These are phyloP conservation scores for Cryptosporidium sp. DNA, from an alignment of 169 alveolate species.

Conservation along the genomic window DNA sequence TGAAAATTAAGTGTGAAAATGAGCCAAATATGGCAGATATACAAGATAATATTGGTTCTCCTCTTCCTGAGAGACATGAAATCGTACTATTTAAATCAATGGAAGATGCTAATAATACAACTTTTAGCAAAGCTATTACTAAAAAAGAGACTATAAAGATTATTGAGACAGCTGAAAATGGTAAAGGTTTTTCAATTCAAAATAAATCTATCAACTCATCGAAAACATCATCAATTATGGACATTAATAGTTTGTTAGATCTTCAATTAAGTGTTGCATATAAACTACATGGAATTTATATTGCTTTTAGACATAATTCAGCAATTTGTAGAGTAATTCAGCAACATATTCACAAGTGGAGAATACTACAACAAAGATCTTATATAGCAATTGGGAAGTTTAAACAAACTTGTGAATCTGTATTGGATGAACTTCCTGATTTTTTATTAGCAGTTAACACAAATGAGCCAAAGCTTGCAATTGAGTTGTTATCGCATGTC, in stretches of 20 bases:
- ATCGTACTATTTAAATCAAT: constrained; percentile 11
- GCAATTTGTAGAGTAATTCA: constrained; percentile 50
- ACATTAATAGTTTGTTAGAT: constrained; percentile 39
- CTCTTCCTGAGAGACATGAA: constrained; percentile 19
- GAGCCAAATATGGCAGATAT: constrained; percentile 17
- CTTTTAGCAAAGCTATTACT: not conserved
- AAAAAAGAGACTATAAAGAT: not conserved
- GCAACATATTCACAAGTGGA: constrained; percentile 72
- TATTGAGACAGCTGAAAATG: not conserved
- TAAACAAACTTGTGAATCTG: constrained; percentile 74
- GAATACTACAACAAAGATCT: constrained; percentile 61
- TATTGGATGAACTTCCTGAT: constrained; percentile 74
- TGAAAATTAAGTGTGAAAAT: not conserved
- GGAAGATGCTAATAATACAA: not conserved
- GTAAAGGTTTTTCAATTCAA: not conserved
- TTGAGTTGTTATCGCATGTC: constrained; percentile 60
- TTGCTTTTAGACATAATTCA: constrained; percentile 73
- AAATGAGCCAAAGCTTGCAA: constrained; percentile 70
- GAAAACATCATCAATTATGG: constrained; percentile 66
- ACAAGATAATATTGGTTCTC: not conserved
- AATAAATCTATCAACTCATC: not conserved
- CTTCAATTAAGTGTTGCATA: constrained; percentile 69
- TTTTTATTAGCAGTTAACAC: constrained; percentile 68
- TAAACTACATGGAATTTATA: constrained; percentile 60
- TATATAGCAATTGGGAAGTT: constrained; percentile 62